Base-by-base conservation (phyloP, 177 flowering plant genomes). In the Vitis hybrid region DNA sequence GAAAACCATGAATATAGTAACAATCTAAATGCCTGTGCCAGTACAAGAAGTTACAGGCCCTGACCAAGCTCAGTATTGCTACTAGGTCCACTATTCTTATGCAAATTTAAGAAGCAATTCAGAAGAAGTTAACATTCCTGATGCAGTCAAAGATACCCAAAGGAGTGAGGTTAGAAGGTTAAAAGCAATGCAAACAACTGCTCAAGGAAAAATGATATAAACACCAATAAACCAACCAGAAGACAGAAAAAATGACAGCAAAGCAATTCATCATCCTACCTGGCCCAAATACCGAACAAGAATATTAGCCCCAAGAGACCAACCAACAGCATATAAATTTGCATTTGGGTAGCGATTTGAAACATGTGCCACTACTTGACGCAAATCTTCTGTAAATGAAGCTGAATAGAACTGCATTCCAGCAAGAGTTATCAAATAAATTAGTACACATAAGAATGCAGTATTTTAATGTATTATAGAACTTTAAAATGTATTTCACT, bases 251-350 rank as follows among this genome's bases (percentile, higher is more conserved):
- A 54, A 55, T 45, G 48, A 59, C 3, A 10, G 15, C 18, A 53
- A 6, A 68, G 55, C 49, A 15, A 59, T 10, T 63, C 58, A 34
- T 7, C 22, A 48, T 11, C 75, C 15, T 82, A 94, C 97, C 95
- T 88, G 83, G 50, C 97, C 99, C 83, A 94, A 71, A 80, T 94
- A 94, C 5, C 85, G 88, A 80, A 93, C 90, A 78, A 94, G 97
- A 69, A 94, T 91, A 71, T 94, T 92, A 59, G 90, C 99, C 57
- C 99, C 99, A 79, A 94, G 87, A 67, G 99, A 92, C 99, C 99
- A 94, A 56, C 97, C 97, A 81, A 78, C 83, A 45, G 94, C 97
- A 85, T 92, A 94, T 50, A 94, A 60, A 61, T 87, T 90, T 58
- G 99, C 90, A 57, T 79, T 76, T 13, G 94, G 97, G 72, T 85